These are phyloP conservation scores for Lichenothelia convexa DNA, from an alignment of 495 filamentous ascomycete genomes.

Conservation along the genomic window DNA sequence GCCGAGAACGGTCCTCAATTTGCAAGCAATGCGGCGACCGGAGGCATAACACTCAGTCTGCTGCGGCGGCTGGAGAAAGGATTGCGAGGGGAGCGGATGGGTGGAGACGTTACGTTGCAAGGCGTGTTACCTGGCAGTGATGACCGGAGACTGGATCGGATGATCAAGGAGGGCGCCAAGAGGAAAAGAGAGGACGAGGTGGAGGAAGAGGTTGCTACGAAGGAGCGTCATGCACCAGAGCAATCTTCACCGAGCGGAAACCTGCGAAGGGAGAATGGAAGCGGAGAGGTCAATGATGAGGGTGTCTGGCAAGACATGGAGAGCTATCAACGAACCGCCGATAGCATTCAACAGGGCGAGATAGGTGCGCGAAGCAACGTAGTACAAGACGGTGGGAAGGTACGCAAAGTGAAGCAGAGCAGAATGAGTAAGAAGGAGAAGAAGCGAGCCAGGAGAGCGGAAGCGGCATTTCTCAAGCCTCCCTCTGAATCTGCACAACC, in stretches of 20 bases:
- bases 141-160: conserved; percentile 5
- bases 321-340: conserved; percentile 6
- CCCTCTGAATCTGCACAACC: no score
- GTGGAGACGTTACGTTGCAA: conserved; percentile 21
- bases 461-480: no score
- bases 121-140: conserved; percentile 4
- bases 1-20: conserved; percentile 36
- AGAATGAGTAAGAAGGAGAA: conserved; percentile 18
- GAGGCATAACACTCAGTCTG: conserved; percentile 42
- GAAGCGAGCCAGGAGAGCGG: no score
- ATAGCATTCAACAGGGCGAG: conserved; percentile 3
- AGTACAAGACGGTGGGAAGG: neutral
- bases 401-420: neutral
- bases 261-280: no score
- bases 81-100: conserved; percentile 37
- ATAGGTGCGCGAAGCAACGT: conserved; percentile 4
- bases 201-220: conserved; percentile 15
- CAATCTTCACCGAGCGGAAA: no score
- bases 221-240: no score
- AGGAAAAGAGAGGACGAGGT: conserved; percentile 22
- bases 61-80: conserved; percentile 48
- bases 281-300: conserved; percentile 3
- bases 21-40: conserved; percentile 30
- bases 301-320: conserved; percentile 8
- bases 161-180: conserved; percentile 10